These are phyloP conservation scores for Chlamydomonas eustigma DNA, from an alignment of 139 green algal species.

Conservation along the genomic window DNA sequence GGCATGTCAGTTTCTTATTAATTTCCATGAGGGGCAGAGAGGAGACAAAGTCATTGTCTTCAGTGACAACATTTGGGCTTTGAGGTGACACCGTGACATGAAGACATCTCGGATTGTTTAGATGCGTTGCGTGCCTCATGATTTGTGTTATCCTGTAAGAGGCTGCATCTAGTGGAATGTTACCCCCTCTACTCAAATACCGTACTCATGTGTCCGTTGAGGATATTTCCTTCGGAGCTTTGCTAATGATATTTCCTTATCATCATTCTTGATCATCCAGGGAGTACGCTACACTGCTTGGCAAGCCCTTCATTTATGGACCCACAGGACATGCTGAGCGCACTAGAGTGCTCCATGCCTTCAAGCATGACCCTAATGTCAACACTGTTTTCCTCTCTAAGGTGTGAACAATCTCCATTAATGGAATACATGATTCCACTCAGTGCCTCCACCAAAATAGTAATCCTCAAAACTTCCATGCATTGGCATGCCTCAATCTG, in stretches of 20 bases:
- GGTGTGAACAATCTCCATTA: slow-evolving; percentile 46
- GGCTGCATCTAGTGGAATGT: too few species aligned
- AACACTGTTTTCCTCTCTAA: slow-evolving; percentile 99
- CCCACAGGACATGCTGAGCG: slow-evolving; percentile 84
- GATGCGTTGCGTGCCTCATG: too few species aligned
- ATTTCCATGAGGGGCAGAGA: slow-evolving; percentile 83
- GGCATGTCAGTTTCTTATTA: slow-evolving; percentile 86
- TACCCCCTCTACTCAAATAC: too few species aligned
- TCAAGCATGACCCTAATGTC: slow-evolving; percentile 87
- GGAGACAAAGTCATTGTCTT: slow-evolving; percentile 61
- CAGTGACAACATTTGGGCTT: slow-evolving; percentile 95
- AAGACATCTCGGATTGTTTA: too few species aligned
- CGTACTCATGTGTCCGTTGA: too few species aligned
- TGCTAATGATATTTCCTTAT: too few species aligned
- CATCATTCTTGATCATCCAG: slow-evolving; percentile 86
- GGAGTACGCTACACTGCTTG: slow-evolving; percentile 84
- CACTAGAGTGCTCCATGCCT: slow-evolving; percentile 87
- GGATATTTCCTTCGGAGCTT: too few species aligned
- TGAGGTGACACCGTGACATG: slow-evolving; percentile 69
- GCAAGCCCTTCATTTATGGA: slow-evolving; percentile 94
- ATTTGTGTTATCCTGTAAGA: too few species aligned
- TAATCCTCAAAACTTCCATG: too few species aligned
- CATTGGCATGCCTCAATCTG: too few species aligned
- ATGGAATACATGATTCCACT: too few species aligned
- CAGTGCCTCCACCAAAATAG: too few species aligned